Evolutionary conservation across 352 stramenopile genomes (phyloP).

Genomic region (Globisporangium orthogonon): DNA sequence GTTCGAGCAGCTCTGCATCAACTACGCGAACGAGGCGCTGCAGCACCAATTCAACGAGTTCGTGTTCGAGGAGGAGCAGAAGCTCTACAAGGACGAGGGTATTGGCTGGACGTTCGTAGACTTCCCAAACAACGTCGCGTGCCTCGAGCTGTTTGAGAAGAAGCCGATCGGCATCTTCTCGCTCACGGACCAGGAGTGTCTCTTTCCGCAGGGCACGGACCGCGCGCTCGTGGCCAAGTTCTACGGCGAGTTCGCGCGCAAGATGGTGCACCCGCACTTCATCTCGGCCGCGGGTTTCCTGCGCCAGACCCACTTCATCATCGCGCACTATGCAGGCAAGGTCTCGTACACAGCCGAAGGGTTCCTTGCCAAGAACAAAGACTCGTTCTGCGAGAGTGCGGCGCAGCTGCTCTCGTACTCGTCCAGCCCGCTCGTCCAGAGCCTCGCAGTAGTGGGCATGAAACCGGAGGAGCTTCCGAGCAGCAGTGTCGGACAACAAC

Average conservation of each 20-base stretch:
- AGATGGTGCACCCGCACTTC: constrained; percentile 51
- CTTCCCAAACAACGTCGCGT: constrained; percentile 75
- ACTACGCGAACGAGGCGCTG: constrained; percentile 85
- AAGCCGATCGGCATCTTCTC: constrained; percentile 77
- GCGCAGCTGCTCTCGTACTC: constrained; percentile 46
- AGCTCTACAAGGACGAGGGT: constrained; percentile 64
- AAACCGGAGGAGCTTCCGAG: background rate
- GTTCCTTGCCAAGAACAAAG: constrained; percentile 90
- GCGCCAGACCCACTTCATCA: constrained; percentile 70
- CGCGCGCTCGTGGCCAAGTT: constrained; percentile 69
- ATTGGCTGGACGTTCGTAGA: constrained; percentile 74
- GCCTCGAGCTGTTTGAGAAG: constrained; percentile 77
- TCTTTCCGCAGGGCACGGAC: constrained; percentile 73
- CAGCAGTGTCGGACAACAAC: background rate
- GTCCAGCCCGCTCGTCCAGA: constrained; percentile 56
- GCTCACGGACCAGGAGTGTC: constrained; percentile 75
- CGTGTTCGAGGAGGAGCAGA: constrained; percentile 90
- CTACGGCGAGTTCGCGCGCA: constrained; percentile 68
- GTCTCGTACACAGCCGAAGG: constrained; percentile 76
- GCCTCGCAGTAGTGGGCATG: constrained; percentile 20
- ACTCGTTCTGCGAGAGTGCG: constrained; percentile 76
- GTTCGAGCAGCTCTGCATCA: constrained; percentile 90
- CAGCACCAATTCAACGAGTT: constrained; percentile 89
- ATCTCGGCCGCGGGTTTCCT: constrained; percentile 33
- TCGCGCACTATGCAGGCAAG: constrained; percentile 80